Percentiles rank a stretch among this genome's conserved stretches.
Evolutionary conservation across 2,329 filamentous ascomycete genomes (phyloP).

Genomic region (Cladosporium cucumerinum): DNA sequence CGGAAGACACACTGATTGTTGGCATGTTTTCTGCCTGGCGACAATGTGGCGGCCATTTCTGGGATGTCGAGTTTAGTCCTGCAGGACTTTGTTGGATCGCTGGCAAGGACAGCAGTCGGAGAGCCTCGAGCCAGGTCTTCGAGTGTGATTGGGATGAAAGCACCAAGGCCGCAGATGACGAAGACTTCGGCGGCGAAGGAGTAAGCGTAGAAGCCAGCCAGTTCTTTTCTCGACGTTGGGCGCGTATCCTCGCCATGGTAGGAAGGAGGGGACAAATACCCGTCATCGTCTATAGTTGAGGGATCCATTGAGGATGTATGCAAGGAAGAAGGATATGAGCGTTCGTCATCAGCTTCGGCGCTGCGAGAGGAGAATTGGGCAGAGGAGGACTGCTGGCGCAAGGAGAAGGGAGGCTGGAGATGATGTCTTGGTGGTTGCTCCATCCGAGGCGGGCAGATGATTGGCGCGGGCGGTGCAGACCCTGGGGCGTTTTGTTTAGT

Average conservation of each 20-base stretch:
- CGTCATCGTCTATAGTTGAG: conserved; percentile 7
- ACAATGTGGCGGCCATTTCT: background rate
- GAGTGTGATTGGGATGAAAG: conserved; percentile 92
- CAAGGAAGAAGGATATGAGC: conserved; percentile 21
- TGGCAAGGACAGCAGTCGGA: conserved; percentile 73
- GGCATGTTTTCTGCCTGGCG: background rate
- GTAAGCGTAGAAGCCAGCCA: conserved; percentile 93
- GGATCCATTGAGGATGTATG: conserved; percentile 18
- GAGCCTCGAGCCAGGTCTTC: conserved; percentile 84
- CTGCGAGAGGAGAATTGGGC: conserved; percentile 32
- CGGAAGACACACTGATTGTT: conserved; percentile 73
- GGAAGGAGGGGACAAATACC: conserved; percentile 39
- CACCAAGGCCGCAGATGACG: conserved; percentile 82
- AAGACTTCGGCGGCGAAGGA: conserved; percentile 96
- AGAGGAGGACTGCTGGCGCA: conserved; percentile 20
- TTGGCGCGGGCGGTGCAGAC: conserved; percentile 1
- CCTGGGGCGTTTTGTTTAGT: conserved; percentile 1
- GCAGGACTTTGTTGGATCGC: conserved; percentile 73
- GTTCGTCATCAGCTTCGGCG: conserved; percentile 45
- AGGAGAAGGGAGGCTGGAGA: conserved; percentile 6
- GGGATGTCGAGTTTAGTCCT: conserved; percentile 33
- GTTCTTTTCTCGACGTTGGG: conserved; percentile 82
- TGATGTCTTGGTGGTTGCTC: conserved; percentile 8
- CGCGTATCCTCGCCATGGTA: conserved; percentile 84
- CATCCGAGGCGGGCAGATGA: background rate